These are phyloP conservation scores for Eucommia ulmoides DNA, from an alignment of 257 asterid species.

Conservation along the genomic window DNA sequence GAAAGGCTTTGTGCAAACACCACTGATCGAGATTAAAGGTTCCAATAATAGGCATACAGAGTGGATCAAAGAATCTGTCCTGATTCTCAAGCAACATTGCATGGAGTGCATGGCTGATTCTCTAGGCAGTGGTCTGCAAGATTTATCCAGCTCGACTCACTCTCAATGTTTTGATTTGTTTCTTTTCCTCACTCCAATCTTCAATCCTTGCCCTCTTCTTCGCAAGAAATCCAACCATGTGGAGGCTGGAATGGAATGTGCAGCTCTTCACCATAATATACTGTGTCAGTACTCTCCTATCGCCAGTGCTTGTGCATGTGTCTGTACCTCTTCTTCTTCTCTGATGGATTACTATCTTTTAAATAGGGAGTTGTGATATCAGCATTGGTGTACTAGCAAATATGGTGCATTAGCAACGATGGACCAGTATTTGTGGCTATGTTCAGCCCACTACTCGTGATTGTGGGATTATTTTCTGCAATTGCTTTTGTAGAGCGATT, in stretches of 20 bases:
- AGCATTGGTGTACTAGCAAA: slow-evolving; percentile 8
- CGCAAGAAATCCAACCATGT: slow-evolving; percentile 9
- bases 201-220: slow-evolving; percentile 7
- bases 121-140: slow-evolving; percentile 11
- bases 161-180: slow-evolving; percentile 7
- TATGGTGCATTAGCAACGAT: slow-evolving; percentile 10
- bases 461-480: slow-evolving; percentile 12
- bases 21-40: slow-evolving; percentile 3
- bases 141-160: slow-evolving; percentile 10
- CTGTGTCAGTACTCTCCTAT: slow-evolving; percentile 5
- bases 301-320: background rate
- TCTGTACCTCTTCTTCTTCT: background rate
- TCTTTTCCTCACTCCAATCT: slow-evolving; percentile 8
- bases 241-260: slow-evolving; percentile 15
- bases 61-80: slow-evolving; percentile 14
- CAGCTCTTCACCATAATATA: slow-evolving; percentile 11
- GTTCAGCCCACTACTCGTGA: slow-evolving; percentile 11
- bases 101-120: slow-evolving; percentile 15
- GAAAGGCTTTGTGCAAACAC: background rate
- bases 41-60: background rate
- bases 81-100: slow-evolving; percentile 7
- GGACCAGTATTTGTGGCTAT: slow-evolving; percentile 18
- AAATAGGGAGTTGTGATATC: slow-evolving; percentile 4
- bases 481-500: slow-evolving; percentile 13
- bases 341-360: background rate